phyloP scores from a whole-genome alignment of 2,329 filamentous ascomycete species.

The Ophiostoma sp. region DNA sequence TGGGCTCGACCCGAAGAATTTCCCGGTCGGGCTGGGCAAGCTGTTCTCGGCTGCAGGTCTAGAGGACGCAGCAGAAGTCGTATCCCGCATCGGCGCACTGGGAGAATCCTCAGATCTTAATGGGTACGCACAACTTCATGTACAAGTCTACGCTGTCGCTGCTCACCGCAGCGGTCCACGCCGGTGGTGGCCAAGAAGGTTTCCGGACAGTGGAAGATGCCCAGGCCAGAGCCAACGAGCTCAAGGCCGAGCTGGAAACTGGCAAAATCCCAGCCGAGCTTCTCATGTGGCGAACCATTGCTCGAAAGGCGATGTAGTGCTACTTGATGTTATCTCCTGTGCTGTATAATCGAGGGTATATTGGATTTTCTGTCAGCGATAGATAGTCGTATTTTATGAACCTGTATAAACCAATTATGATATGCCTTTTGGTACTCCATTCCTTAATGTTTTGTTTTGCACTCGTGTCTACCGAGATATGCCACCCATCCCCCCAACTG shows the following conservation, averaged over 20 bases:
- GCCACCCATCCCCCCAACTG: background rate
- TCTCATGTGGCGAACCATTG: background rate
- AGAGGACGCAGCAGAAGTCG: background rate
- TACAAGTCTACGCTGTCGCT: background rate
- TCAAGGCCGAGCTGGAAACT: background rate
- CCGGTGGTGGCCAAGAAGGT: background rate
- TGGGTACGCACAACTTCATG: background rate
- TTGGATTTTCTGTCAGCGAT: background rate
- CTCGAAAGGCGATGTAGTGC: background rate
- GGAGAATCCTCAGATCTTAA: background rate
- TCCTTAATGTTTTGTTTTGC: background rate
- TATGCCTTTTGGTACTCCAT: slow-evolving; percentile 1
- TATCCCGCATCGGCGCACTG: background rate
- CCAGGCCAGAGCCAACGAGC: background rate
- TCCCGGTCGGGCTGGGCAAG: background rate
- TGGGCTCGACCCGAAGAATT: background rate
- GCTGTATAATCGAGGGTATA: background rate
- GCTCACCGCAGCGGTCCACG: background rate
- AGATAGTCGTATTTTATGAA: slow-evolving; percentile 11
- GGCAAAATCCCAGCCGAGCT: background rate
- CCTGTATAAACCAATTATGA: background rate
- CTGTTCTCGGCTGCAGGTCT: background rate
- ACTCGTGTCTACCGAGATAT: background rate
- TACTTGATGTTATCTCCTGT: background rate
- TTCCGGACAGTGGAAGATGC: background rate